phyloP scores from a whole-genome alignment of 371 early-diverging fungal genomes.

The Thermomucor indicae-seudaticae region DNA sequence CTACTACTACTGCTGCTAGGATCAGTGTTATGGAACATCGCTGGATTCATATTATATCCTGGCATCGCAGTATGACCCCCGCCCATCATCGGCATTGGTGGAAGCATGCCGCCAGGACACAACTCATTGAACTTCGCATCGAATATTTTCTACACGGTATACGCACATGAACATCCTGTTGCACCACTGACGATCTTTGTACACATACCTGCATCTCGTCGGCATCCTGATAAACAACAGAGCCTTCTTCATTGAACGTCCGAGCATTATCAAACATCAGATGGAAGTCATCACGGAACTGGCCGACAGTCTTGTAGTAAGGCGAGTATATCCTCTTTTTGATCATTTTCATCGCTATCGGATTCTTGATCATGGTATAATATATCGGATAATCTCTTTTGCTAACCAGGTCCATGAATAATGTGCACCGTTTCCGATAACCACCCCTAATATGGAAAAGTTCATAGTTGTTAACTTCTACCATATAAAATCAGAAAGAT shows the following conservation, averaged over 20 bases:
- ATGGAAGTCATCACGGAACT: constrained; percentile 59
- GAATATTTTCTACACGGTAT: constrained; percentile 15
- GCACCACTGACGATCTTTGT: neutral
- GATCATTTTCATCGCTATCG: constrained; percentile 77
- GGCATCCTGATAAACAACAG: constrained; percentile 78
- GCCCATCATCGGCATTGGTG: constrained; percentile 1
- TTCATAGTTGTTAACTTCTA: too few species aligned
- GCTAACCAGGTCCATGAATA: constrained; percentile 76
- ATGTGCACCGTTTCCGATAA: constrained; percentile 53
- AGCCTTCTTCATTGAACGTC: constrained; percentile 75
- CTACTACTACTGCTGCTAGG: constrained; percentile 9
- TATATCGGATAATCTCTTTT: constrained; percentile 79
- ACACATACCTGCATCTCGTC: constrained; percentile 41
- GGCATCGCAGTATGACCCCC: too few species aligned
- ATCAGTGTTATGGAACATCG: neutral
- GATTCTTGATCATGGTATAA: constrained; percentile 79
- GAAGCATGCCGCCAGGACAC: neutral
- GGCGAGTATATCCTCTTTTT: constrained; percentile 54
- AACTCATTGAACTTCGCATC: neutral
- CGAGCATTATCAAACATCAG: constrained; percentile 82
- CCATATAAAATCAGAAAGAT: too few species aligned
- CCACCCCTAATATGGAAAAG: constrained; percentile 10
- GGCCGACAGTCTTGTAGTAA: constrained; percentile 45
- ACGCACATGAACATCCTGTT: neutral
- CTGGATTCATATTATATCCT: neutral